Base-by-base conservation (phyloP, 202 grass and related monocot species). In the Digitaria exilis region DNA sequence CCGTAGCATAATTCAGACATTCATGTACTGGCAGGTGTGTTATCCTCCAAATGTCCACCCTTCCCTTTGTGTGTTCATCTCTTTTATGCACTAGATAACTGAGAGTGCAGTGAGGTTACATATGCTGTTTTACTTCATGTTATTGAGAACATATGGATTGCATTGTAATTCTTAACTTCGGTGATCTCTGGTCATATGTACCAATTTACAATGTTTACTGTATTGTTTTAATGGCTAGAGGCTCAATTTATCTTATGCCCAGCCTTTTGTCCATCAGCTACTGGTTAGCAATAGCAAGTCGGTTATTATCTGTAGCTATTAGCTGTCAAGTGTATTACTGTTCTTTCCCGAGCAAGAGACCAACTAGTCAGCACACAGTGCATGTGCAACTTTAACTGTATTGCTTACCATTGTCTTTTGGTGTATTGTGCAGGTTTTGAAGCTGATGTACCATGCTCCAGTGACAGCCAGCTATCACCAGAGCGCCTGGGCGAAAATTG, bases 11-110 rank as follows among this genome's bases (percentile, higher is more conserved):
- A 84, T 95, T 71, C 92, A 95, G 76, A 91, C 92, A 68, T 90
- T 93, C 83, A 90, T 98, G 80, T 98, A 98, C 75, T 98, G 96
- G 96, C 89, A 93, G 51, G 96, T 98, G 76, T 83, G 80, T 87
- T 83, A 34, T 77, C 26, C 28, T 49, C 22, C 41, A 59, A 48
- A 68, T 9, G 61, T 72, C 39, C 46, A 24, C 0, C 69, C 46
- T 66, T 31, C 42, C 22, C 26, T 60, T 44, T 58, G 30, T 50
- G n/a, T 3, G 18, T 15, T 19, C 2, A 10, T 65, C 69, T 18
- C 26, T 56, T 60, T 65, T 68, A 52, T 83, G 59, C 34, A 26
- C 15, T 59, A 17, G n/a, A 52, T 80, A 54, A 31, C 21, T 42
- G 32, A 13, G 12, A 22, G 7, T 67, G 55, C 66, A 52, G 10